Base-by-base conservation (phyloP, 2,329 filamentous ascomycete species). In the Akanthomyces uredinophilus region DNA sequence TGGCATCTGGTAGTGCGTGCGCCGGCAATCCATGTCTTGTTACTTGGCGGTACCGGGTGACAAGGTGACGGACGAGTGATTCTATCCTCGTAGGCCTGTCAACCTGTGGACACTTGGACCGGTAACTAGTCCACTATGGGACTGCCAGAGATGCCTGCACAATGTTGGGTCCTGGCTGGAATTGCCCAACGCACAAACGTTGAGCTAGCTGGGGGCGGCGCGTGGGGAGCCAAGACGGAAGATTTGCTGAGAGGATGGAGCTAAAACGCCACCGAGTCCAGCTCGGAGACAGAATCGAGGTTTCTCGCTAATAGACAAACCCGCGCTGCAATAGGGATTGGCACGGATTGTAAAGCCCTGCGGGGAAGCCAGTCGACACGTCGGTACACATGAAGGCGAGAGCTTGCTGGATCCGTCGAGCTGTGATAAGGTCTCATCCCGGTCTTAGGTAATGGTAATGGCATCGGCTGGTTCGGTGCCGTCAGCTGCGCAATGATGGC, bases 1-100 rank as follows among this genome's bases (percentile, higher is more conserved):
- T 59, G 44, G 35, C 56, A 51, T 59, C 32, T 59, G 49, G 32
- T 43, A 60, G 47, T 43, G 47, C 37, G 47, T 43, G 47, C 37
- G 27, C 57, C n/a, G 7, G 22, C 37, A 51, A 50, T 59, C 55
- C 55, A 39, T 59, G 57, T 52, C 47, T 52, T 16, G 22, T 59
- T 32, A 59, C 56, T 47, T 20, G 56, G 46, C 27, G 44, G 54
- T 50, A 35, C 32, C 2, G 32, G 32, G 32, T 35, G 32, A 35
- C 32, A 35, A 11, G 32, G 32, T 35, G 32, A 32, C n/a, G n/a
- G n/a, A n/a, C 32, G 11, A 35, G 32, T 35, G 32, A 35, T 8
- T 5, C 32, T 29, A 29, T 29, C 27, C 27, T 29, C 27, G 27
- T 29, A 29, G 27, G 27, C 27, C 27, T n/a, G n/a, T n/a, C n/a